A percentile compares a stretch with the other conserved stretches of the same genome.
Conservation (phyloP, 306 rosid species). For the Cicer bijugum region DNA sequence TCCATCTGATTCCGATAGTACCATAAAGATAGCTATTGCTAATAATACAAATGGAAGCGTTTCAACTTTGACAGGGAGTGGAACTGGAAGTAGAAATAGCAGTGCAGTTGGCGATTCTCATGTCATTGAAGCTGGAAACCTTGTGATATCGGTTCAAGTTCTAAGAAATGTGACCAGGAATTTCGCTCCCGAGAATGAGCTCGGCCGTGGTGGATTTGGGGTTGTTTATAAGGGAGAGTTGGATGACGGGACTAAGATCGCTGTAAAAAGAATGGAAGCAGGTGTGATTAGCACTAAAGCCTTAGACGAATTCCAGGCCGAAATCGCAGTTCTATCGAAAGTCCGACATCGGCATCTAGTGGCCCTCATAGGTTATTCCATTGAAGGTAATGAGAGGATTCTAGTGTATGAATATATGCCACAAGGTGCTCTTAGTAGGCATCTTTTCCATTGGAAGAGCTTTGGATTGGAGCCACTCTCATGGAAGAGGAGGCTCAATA, state of each 20-base stretch:
- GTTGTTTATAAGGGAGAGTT: constrained; percentile 93
- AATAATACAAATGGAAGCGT: constrained; percentile 58
- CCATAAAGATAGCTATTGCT: constrained; percentile 71
- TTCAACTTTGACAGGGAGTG: constrained; percentile 66
- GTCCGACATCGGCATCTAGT: constrained; percentile 97
- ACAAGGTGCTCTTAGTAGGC: constrained; percentile 95
- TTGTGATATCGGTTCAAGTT: constrained; percentile 88
- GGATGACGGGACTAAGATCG: constrained; percentile 93
- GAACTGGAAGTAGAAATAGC: constrained; percentile 68
- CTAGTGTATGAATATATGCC: constrained; percentile 95
- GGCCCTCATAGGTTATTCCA: constrained; percentile 81
- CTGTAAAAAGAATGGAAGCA: constrained; percentile 95
- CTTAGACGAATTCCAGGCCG: constrained; percentile 94
- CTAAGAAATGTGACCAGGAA: constrained; percentile 82
- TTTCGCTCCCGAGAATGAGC: constrained; percentile 91
- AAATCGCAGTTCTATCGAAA: constrained; percentile 93
- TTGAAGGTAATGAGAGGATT: constrained; percentile 81
- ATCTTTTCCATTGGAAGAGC: constrained; percentile 93
- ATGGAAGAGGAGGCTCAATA: constrained; percentile 93
- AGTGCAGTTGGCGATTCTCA: constrained; percentile 75
- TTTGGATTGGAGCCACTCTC: constrained; percentile 79
- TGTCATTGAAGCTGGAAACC: constrained; percentile 88
- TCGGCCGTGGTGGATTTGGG: constrained; percentile 98
- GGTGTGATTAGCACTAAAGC: constrained; percentile 80
- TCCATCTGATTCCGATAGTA: constrained; percentile 75